Evolutionary conservation across 1,139 yeast genomes (phyloP), one percentile per base, ranked within the genome.

Genomic region (Suhomyces chickasaworum): DNA sequence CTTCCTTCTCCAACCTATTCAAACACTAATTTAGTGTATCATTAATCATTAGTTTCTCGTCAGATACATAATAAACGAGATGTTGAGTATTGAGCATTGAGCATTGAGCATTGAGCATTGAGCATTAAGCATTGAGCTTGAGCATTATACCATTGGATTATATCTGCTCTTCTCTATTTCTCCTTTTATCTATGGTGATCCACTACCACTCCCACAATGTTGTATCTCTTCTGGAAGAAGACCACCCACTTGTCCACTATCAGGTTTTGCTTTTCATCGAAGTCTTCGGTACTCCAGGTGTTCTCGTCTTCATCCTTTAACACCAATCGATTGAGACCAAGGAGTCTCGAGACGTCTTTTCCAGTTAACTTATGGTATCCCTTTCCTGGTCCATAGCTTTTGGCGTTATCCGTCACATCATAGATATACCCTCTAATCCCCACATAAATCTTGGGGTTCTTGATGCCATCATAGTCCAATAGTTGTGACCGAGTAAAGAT

Each of bases 291-390:
- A 63, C 60, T 75, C 84, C 80, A 84, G 62, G 70, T 76, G 57
- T 61, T 56, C 17, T 53, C 59, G n/a, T 48, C 50, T 27, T 48
- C 41, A 40, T 69, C 79, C 1, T 69, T 69, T 77, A 81, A 61
- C 69, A 80, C 16, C 78, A 68, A 53, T 45, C 62, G 59, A 50
- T 72, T 73, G 49, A 71, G 56, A n/a, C 74, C 80, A 46, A 89
- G 69, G 2, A 90, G 84, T 48, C 95, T 67, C 17, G 89, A 82
- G 13, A 88, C 86, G 53, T 89, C 96, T 54, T 80, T 82, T 2
- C 91, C 97, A 6, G 84, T 87, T 42, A 89, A 75, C 30, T 75
- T 80, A 57, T 83, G 83, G 65, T 89, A 89, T 23, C 85, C 81
- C 53, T 82, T 79, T 0, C 89, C 93, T 1, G 85, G 85, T 0